phyloP scores from a whole-genome alignment of 108 stramenopile species.

The Cyclotella baltica region DNA sequence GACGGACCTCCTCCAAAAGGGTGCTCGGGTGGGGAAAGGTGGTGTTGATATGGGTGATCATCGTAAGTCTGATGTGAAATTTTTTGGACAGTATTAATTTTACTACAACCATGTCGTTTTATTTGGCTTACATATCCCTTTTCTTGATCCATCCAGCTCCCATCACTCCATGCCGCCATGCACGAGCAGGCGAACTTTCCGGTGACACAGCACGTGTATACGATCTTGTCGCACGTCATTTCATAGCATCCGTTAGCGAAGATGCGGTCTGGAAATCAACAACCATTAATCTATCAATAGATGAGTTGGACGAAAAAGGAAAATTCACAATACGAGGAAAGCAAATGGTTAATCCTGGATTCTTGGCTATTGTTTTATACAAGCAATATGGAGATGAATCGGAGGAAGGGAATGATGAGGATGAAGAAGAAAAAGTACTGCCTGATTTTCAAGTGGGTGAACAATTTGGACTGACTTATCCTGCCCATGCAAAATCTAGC shows the following conservation, averaged over 20 bases:
- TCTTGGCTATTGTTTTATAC: conserved; percentile 79
- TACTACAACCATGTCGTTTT: neutral
- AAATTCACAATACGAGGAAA: conserved; percentile 78
- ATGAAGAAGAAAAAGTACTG: conserved; percentile 76
- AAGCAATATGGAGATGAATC: conserved; percentile 84
- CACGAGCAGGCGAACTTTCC: conserved; percentile 62
- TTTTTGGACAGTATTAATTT: too few species aligned
- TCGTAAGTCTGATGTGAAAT: too few species aligned
- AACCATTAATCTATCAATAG: conserved; percentile 67
- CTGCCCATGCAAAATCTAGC: conserved; percentile 40
- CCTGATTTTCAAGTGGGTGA: conserved; percentile 85
- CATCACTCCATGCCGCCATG: conserved; percentile 81
- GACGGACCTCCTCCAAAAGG: conserved; percentile 59
- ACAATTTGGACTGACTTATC: conserved; percentile 46
- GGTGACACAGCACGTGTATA: conserved; percentile 91
- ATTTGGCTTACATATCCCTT: neutral
- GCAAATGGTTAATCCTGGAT: conserved; percentile 79
- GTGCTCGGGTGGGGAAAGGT: conserved; percentile 63
- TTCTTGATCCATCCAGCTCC: conserved; percentile 46
- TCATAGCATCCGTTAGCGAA: conserved; percentile 86
- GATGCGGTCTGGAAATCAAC: conserved; percentile 93
- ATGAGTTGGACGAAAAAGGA: conserved; percentile 77
- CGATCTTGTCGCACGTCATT: conserved; percentile 87
- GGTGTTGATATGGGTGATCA: conserved; percentile 92
- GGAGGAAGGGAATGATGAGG: conserved; percentile 63